Evolutionary conservation across 1,139 yeast species (phyloP).

Genomic region (Candida sp.): DNA sequence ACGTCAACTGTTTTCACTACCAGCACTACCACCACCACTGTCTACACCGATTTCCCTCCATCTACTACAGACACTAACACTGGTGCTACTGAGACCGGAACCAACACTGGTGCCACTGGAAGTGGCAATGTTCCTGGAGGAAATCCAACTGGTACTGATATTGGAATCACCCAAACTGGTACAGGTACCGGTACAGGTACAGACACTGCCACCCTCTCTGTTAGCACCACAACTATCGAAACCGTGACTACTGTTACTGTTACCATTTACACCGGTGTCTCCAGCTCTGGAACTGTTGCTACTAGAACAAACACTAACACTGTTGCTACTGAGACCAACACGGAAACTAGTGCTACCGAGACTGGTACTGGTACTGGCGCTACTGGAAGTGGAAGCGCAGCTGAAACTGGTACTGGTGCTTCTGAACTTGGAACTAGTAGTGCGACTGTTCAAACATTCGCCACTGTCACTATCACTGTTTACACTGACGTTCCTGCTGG

Average conservation of each 20-base stretch:
- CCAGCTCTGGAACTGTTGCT: background rate
- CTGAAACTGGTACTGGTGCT: background rate
- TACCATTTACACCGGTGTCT: background rate
- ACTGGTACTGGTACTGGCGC: background rate
- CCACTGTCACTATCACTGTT: background rate
- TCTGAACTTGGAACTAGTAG: slow-evolving; percentile 5
- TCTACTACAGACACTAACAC: background rate
- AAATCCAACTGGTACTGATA: background rate
- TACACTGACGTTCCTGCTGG: slow-evolving; percentile 1
- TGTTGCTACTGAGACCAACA: slow-evolving; percentile 4
- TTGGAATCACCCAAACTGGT: slow-evolving; percentile 8
- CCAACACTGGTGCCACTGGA: background rate
- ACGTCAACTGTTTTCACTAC: background rate
- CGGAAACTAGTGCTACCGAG: slow-evolving; percentile 2
- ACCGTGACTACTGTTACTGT: slow-evolving; percentile 3
- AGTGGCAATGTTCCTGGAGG: background rate
- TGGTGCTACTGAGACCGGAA: background rate
- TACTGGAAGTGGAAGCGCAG: too few species aligned
- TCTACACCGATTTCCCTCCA: background rate
- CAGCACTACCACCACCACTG: background rate
- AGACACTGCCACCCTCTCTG: slow-evolving; percentile 9
- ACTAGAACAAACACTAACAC: slow-evolving; percentile 1
- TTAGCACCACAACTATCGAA: background rate
- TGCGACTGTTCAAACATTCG: slow-evolving; percentile 1
- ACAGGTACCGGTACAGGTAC: slow-evolving; percentile 1